These are phyloP conservation scores for Posidonia australis DNA, from an alignment of 106 monocot species.

Conservation along the genomic window DNA sequence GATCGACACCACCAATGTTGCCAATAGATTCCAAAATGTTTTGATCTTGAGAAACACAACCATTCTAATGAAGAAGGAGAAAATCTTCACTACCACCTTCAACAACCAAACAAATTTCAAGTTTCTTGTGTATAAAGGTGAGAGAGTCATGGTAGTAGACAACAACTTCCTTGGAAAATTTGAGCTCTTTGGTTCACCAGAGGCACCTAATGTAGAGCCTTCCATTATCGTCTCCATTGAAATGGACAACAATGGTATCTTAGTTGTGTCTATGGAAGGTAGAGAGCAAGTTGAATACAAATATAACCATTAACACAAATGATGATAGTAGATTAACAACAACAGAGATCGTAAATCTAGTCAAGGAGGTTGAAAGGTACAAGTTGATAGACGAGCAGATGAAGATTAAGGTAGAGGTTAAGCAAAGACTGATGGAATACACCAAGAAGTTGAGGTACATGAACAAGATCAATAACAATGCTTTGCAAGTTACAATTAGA, in stretches of 20 bases:
- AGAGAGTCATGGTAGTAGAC: slow-evolving; percentile 7
- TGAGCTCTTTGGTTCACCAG: slow-evolving; percentile 48
- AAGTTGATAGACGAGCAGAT: slow-evolving; percentile 30
- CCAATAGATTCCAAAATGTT: too few relatives aligned
- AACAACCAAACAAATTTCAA: too few relatives aligned
- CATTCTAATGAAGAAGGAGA: slow-evolving; percentile 31
- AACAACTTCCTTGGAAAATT: slow-evolving; percentile 43
- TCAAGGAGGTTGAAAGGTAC: slow-evolving; percentile 8
- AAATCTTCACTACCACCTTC: too few relatives aligned
- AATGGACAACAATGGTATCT: too few relatives aligned
- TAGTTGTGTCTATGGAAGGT: slow-evolving; percentile 47
- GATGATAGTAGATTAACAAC: slow-evolving; percentile 12
- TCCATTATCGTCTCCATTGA: slow-evolving; percentile 48
- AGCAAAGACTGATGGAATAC: slow-evolving; percentile 60
- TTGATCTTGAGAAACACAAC: slow-evolving; percentile 42
- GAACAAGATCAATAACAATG: background rate
- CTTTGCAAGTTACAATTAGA: background rate
- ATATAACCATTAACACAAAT: slow-evolving; percentile 8
- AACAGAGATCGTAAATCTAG: slow-evolving; percentile 15
- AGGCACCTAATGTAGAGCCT: slow-evolving; percentile 42
- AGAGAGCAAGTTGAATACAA: slow-evolving; percentile 32
- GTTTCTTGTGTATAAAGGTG: slow-evolving; percentile 47
- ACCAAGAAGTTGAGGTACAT: slow-evolving; percentile 48
- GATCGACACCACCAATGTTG: too few relatives aligned
- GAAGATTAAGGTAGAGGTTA: slow-evolving; percentile 44